Conservation (phyloP, 306 rosid species). For the Inga oerstediana region DNA sequence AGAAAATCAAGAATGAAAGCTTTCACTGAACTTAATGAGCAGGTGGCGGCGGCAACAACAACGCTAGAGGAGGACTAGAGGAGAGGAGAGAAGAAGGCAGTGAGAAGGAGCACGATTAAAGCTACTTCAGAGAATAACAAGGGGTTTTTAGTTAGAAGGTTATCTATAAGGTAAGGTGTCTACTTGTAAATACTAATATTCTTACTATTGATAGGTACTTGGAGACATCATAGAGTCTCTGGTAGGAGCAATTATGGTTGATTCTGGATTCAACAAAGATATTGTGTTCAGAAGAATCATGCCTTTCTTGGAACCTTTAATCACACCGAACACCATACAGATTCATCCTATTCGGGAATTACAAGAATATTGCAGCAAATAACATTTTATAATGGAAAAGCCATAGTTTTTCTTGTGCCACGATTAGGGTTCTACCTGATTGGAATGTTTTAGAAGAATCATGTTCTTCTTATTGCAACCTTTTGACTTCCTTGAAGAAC, state of each 20-base stretch:
- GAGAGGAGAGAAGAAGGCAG: no score
- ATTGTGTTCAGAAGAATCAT: slow-evolving; percentile 49
- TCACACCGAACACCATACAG: slow-evolving; percentile 58
- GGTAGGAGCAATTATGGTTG: slow-evolving; percentile 75
- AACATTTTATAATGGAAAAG: slow-evolving; percentile 6
- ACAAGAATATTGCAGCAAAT: slow-evolving; percentile 46
- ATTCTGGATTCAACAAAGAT: slow-evolving; percentile 59
- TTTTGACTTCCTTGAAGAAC: slow-evolving; percentile 50
- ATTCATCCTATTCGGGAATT: slow-evolving; percentile 58
- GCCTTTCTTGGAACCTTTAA: slow-evolving; percentile 66
- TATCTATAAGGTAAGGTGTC: neutral
- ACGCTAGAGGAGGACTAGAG: no score
- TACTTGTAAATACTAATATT: neutral
- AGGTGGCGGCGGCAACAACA: no score
- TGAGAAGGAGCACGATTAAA: no score
- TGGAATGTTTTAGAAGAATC: slow-evolving; percentile 24
- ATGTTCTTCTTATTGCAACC: slow-evolving; percentile 10
- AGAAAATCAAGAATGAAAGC: no score
- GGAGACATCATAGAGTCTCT: slow-evolving; percentile 74
- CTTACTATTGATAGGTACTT: slow-evolving; percentile 51
- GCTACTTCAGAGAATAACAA: no score
- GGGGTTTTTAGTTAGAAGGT: no score
- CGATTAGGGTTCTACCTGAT: slow-evolving; percentile 51
- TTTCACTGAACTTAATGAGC: no score
- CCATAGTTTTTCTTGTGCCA: slow-evolving; percentile 8